Evolutionary conservation across 73 alveolate species (phyloP).

Genomic region (Urostyla sp.): DNA sequence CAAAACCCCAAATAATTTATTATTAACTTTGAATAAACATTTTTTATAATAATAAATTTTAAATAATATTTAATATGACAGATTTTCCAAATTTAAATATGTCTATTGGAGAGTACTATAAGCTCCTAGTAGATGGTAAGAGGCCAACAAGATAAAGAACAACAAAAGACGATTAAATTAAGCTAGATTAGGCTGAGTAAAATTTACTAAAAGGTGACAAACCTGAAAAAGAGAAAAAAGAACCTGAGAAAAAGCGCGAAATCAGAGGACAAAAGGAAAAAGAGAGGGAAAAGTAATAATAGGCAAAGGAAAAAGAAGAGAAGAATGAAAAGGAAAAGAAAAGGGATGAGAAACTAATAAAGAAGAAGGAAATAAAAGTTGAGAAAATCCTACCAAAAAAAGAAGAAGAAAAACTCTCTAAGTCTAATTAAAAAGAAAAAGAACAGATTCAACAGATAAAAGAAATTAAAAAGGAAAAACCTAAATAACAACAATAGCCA

Average conservation of each 20-base stretch:
- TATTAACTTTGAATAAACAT: too few relatives aligned
- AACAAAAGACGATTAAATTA: background rate
- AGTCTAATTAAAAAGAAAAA: background rate
- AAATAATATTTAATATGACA: conserved; percentile 30
- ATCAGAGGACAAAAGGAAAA: background rate
- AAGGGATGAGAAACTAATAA: conserved; percentile 15
- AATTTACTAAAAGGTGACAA: background rate
- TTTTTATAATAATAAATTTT: too few relatives aligned
- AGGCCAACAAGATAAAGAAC: conserved; percentile 37
- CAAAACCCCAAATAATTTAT: too few relatives aligned
- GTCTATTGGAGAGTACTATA: conserved; percentile 52
- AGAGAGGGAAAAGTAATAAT: background rate
- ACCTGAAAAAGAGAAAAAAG: background rate
- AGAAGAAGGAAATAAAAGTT: background rate
- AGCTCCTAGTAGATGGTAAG: conserved; percentile 39
- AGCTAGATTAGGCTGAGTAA: background rate
- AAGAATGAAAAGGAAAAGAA: conserved; percentile 6
- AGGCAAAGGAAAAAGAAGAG: background rate
- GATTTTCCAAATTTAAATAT: conserved; percentile 44
- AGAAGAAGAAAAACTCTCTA: background rate
- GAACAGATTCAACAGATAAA: background rate
- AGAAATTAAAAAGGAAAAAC: background rate
- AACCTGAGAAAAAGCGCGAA: conserved; percentile 6
- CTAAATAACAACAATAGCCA: too few relatives aligned
- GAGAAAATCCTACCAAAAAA: background rate